Base-by-base conservation (phyloP, 202 grass and related monocot species). In the Carex sylvatica region DNA sequence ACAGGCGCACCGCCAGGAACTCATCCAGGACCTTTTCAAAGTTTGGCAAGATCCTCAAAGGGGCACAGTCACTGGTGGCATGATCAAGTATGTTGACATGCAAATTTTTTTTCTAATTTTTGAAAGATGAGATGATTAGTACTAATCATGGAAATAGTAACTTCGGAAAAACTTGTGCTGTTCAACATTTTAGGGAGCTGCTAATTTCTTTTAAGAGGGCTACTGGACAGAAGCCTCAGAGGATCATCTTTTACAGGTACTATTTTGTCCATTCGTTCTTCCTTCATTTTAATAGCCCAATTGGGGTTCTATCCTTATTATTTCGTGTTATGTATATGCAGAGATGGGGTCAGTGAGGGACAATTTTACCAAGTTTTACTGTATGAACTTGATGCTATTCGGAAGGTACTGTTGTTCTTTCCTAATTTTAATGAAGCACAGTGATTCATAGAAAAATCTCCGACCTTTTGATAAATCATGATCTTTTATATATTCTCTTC, bases 11-110 rank as follows among this genome's bases (percentile, higher is more conserved):
- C 91, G 96, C 14, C 93, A 99, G 74, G 96, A 99, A 63, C 86
- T 98, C 54, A 98, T 98, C 77, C 92, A 98, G 68, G 95, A 98
- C 80, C 89, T 98, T 64, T 98, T 90, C 58, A 98, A 98, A 93
- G 91, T 90, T 70, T 95, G 91, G 91, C 92, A 95, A 81, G 92
- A 98, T 85, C 91, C 87, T 2, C 89, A 93, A 55, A 92, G 96
- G 85, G 91, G 96, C 84, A 81, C 84, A 49, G 84, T 95, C 20
- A 90, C 87, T 61, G 96, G 96, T 79, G 92, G 96, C 79, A 98
- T 98, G 96, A 92, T 98, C 53, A 99, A 92, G 96, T 99, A 95
- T 70, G 85, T 54, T 88, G 28, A 64, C 61, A 40, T 47, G 76
- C 18, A 13, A 14, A 62, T 64, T 7, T 65, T 33, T 54, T 59